Base-by-base conservation (phyloP, 176 grass and related monocot genomes). In the Tillandsia leiboldiana region DNA sequence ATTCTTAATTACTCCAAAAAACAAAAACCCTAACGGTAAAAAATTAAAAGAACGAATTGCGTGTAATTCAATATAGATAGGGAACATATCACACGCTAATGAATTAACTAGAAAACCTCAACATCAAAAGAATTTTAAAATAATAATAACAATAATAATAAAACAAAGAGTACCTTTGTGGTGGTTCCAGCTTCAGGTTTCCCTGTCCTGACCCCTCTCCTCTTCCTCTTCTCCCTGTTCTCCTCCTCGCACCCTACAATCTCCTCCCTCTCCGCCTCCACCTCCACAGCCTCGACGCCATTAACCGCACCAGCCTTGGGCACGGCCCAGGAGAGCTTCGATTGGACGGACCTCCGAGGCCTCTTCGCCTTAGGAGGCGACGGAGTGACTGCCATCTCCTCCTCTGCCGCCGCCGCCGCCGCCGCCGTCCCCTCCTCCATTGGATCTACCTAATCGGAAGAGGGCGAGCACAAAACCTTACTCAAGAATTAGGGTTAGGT, bases 301-400 rank as follows among this genome's bases (percentile, higher is more conserved):
- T 28, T 79, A 3, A 26, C 57, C 26, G 49, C 83, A 2, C 17
- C 56, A 67, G 56, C 26, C 71, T 73, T 82, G 15, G 71, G 72
- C 22, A 63, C 33, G 49, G 75, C 82, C 67, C 82, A 91, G 9
- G 70, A 77, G 52, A 91, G 85, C 79, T 82, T 83, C 4, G 85
- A 80, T 74, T 91, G 89, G 18, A 91, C 89, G 76, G 66, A 72
- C 64, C 89, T 71, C 67, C 71, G 69, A 9, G 1, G 10, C 50
- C 73, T 76, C 53, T 65, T 87, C 62, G 49, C 61, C 33, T 71
- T 76, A 10, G 79, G 22, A 12, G 84, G 78, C 42, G 79, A 20
- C 12, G 82, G 85, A 47, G 82, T 79, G 49, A 61, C 22, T 9
- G 56, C 56, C 17, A 61, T 2, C 15, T 61, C 56, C 13, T 61